Evolutionary conservation across 768 basidiomycete genomes (phyloP), one percentile per base, ranked within the genome.

Genomic region (Suillus bovinus): DNA sequence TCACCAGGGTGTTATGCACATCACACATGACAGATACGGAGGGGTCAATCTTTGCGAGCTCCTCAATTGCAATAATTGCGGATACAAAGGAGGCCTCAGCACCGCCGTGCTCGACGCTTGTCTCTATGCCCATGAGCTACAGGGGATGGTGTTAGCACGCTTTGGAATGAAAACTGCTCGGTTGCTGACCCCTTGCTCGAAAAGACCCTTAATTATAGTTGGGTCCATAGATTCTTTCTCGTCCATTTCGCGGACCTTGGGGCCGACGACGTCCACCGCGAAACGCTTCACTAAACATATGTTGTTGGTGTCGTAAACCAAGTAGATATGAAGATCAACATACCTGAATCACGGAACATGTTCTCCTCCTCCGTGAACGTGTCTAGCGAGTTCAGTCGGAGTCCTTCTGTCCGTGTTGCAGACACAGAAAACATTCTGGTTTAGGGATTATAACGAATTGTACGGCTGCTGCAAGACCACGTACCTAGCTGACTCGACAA

Each of bases 91-190:
- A 94, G 34, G 86, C 89, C 69, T 91, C 96, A 5, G 96, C 83
- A 39, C 97, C 97, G 4, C 91, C 92, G 62, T 91, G 84, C 27
- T 89, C 93, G 20, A 84, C 82, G 54, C 82, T 84, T 8, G 94
- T 98, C 78, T 99, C 97, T 62, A 99, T 96, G 41, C 93, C 96
- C 97, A 99, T 99, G 53, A 99, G 84, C 94, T 97, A 52, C 39
- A 62, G 22, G 20, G 36, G n/a, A n/a, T 58, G 22, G 41, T 33
- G 38, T 41, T 27, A 47, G 60, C 20, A 20, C 54, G 61, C 49
- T 22, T 52, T 38, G 11, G 31, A 22, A 57, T 31, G 61, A 62
- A 22, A 39, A 24, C 5, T 16, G 41, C 22, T 10, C 16, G 33
- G 42, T 13, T 16, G 14, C 91, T 69, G 71, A 96, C 94, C 20